Evolutionary conservation across 2,329 filamentous ascomycete species (phyloP), one percentile per base, ranked within the genome.

Genomic region (Phyllosticta citribraziliensis): DNA sequence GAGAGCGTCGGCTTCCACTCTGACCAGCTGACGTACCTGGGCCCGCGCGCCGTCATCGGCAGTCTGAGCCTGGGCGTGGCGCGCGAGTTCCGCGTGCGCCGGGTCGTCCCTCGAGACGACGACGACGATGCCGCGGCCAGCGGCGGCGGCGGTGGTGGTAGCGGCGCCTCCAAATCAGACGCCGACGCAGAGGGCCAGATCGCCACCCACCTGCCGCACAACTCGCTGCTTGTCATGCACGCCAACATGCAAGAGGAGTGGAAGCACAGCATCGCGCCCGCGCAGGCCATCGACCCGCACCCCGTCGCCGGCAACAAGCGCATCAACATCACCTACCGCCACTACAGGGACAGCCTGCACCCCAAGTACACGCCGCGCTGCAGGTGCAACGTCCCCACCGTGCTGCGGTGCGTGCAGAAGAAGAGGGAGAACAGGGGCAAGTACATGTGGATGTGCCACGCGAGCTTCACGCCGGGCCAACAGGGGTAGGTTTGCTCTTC

Each of bases 211-310:
- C 84, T 97, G 0, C 93, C 93, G 0, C 94, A 97, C 73, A 97
- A 97, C 72, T 95, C 90, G 0, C 81, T 97, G 0, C 80, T 99
- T 0, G 80, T 97, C 10, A 97, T 99, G 94, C 92, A 97, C 69
- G 92, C 93, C 0, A 91, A 96, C 70, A 97, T 96, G 90, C 93
- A 97, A 70, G 93, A 97, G 70, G 87, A 89, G 70, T 97, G 91
- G 91, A 97, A 97, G 73, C 94, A 99, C 73, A 83, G 84, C 66
- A 88, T 99, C 52, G 80, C 85, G 0, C 88, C 91, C 0, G 86
- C 88, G 0, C 79, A 81, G 56, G 84, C 86, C 3, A 88, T 97
- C 62, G 88, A 91, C 64, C 90, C 91, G 1, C 94, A 99, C 72
- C 90, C 92, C 0, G 72, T 96, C 1, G 83, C 92, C 0, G 88